Conservation (phyloP, 2,329 filamentous ascomycete species). For the Paecilomyces fulvus region DNA sequence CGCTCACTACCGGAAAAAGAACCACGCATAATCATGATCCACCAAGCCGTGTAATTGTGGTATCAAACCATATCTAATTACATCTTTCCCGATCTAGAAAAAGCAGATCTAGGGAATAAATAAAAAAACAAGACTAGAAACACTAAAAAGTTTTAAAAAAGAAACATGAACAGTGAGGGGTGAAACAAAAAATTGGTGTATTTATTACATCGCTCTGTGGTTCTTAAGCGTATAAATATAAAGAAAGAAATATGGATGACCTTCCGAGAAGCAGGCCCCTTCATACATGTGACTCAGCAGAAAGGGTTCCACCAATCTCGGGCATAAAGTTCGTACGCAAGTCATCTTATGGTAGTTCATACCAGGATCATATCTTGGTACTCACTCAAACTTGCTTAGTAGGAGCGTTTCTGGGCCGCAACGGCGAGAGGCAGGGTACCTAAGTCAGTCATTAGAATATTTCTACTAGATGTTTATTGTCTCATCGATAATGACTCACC, state of each 20-base stretch:
- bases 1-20: background rate
- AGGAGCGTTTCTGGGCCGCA: background rate
- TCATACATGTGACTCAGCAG: background rate
- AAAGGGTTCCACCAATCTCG: background rate
- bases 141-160: background rate
- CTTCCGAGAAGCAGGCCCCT: background rate
- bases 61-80: constrained; percentile 2
- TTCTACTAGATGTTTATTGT: background rate
- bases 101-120: background rate
- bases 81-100: background rate
- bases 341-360: background rate
- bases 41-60: constrained; percentile 1
- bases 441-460: background rate
- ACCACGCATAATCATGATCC: background rate
- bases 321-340: background rate
- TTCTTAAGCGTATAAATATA: constrained; percentile 5
- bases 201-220: background rate
- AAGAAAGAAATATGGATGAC: background rate
- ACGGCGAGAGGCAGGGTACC: constrained; percentile 8
- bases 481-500: constrained; percentile 7
- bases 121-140: background rate
- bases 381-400: background rate
- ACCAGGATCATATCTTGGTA: background rate
- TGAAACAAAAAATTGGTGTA: background rate
- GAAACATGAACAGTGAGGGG: background rate